Evolutionary conservation across 1,284 basidiomycete species (phyloP).

Genomic region (Sanguinoderma infundibulare): DNA sequence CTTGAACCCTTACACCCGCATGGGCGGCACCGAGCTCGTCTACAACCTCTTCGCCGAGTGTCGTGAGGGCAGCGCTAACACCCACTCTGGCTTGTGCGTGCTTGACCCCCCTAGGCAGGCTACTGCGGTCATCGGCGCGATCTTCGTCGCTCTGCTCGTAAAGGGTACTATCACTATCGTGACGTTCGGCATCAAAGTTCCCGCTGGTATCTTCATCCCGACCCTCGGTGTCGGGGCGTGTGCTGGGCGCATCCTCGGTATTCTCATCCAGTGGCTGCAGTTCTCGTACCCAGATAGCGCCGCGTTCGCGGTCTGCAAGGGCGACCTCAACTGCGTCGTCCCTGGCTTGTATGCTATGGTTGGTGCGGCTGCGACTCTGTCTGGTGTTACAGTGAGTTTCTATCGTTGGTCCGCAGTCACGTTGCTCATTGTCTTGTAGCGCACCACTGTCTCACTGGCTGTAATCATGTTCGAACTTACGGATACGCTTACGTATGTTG

Average conservation of each 20-base stretch:
- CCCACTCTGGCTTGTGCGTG: conserved; percentile 76
- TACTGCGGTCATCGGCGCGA: conserved; percentile 67
- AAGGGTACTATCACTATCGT: conserved; percentile 87
- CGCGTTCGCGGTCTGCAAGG: conserved; percentile 71
- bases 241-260: conserved; percentile 88
- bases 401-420: too few species aligned
- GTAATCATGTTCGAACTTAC: conserved; percentile 91
- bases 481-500: conserved; percentile 91
- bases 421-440: conserved; percentile 40
- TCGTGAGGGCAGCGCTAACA: conserved; percentile 53
- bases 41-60: conserved; percentile 93
- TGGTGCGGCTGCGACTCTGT: conserved; percentile 87
- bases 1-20: conserved; percentile 88
- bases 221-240: conserved; percentile 97
- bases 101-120: conserved; percentile 67
- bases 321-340: conserved; percentile 72
- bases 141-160: conserved; percentile 79
- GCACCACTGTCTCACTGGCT: conserved; percentile 90
- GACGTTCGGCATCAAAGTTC: conserved; percentile 94
- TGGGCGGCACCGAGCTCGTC: conserved; percentile 95
- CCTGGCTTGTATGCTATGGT: conserved; percentile 94
- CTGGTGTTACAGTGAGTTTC: conserved; percentile 77
- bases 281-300: conserved; percentile 63
- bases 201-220: conserved; percentile 97
- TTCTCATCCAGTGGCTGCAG: conserved; percentile 82